These are phyloP conservation scores for Pseudozyma sp. DNA, from an alignment of 1,284 basidiomycete genomes.

Conservation along the genomic window DNA sequence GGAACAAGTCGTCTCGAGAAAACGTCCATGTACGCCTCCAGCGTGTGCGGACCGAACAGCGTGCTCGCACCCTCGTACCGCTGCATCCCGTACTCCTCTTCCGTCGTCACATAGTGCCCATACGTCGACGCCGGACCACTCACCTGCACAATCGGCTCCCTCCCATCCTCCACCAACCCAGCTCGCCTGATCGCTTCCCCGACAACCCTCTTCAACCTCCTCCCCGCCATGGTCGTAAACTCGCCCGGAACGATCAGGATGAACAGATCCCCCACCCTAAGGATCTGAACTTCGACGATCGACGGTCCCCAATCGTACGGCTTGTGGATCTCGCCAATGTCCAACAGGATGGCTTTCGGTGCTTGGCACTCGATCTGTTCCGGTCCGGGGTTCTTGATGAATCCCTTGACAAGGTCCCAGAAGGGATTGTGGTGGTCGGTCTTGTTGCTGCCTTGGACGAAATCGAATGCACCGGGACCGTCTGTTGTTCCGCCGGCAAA, in stretches of 20 bases:
- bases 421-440: slow-evolving; percentile 78
- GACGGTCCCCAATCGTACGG: slow-evolving; percentile 83
- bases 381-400: slow-evolving; percentile 76
- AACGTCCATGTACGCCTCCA: slow-evolving; percentile 83
- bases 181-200: slow-evolving; percentile 76
- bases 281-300: slow-evolving; percentile 82
- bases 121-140: slow-evolving; percentile 83
- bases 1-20: slow-evolving; percentile 70
- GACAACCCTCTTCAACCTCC: slow-evolving; percentile 74
- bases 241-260: slow-evolving; percentile 81
- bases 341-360: slow-evolving; percentile 80
- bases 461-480: slow-evolving; percentile 84
- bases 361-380: slow-evolving; percentile 79
- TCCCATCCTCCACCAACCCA: slow-evolving; percentile 73
- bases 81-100: slow-evolving; percentile 80
- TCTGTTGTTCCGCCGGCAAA: slow-evolving; percentile 79
- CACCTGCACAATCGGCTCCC: slow-evolving; percentile 56
- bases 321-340: slow-evolving; percentile 57
- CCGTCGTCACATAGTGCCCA: slow-evolving; percentile 78
- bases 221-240: slow-evolving; percentile 75
- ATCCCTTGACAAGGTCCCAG: slow-evolving; percentile 78
- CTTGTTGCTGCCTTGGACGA: slow-evolving; percentile 80
- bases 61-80: slow-evolving; percentile 86
- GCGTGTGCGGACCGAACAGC: slow-evolving; percentile 81
- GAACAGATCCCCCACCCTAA: slow-evolving; percentile 82